These are phyloP conservation scores for Uronychia setigera DNA, from an alignment of 73 alveolate species.

Conservation along the genomic window DNA sequence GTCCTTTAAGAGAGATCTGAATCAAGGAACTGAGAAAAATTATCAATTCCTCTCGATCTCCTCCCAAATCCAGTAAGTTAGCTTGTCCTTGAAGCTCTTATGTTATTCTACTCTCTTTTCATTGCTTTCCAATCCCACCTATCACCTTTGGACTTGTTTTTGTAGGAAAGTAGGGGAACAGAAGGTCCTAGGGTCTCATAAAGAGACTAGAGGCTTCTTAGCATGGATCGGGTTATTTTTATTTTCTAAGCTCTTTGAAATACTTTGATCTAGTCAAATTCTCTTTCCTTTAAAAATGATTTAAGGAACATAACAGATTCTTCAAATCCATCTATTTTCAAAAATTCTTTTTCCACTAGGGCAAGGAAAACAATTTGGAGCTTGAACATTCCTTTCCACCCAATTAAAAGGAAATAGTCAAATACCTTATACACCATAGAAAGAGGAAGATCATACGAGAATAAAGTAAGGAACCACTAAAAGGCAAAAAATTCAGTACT, in stretches of 20 bases:
- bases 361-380: neutral
- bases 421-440: neutral
- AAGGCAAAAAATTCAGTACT: neutral
- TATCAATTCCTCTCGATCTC: neutral
- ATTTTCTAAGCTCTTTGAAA: neutral
- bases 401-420: neutral
- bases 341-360: neutral
- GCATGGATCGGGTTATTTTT: neutral
- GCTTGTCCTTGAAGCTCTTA: no score
- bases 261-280: neutral
- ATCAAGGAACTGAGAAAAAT: neutral
- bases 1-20: neutral
- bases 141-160: neutral
- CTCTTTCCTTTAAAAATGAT: neutral
- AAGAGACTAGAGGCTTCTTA: no score
- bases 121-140: neutral
- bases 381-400: neutral
- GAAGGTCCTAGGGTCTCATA: neutral
- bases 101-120: neutral
- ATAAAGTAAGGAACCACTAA: neutral
- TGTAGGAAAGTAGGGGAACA: neutral
- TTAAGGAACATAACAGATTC: neutral
- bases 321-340: neutral
- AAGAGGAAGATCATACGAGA: neutral
- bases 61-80: neutral